A percentile compares a stretch with the other conserved stretches of the same genome.
Conservation (phyloP, 2,329 filamentous ascomycete species). For the Fusarium sp. region DNA sequence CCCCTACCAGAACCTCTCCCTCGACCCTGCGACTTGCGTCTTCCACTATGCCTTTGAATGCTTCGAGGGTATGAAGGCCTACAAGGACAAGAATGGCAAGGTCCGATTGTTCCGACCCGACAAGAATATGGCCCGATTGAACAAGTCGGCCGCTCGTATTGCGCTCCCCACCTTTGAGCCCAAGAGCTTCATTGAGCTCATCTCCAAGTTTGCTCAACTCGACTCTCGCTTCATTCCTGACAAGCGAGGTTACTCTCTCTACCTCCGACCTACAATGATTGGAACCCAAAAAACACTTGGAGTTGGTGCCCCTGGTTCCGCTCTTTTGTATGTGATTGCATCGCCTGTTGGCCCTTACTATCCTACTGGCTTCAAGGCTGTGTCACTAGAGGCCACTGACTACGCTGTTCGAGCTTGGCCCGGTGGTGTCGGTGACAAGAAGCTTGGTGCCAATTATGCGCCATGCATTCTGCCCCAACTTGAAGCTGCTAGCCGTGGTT, state of each 20-base stretch:
- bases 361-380: constrained; percentile 97
- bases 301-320: constrained; percentile 90
- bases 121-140: constrained; percentile 95
- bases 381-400: constrained; percentile 94
- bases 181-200: constrained; percentile 80
- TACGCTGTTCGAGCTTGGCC: constrained; percentile 98
- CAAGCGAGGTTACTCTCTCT: constrained; percentile 90
- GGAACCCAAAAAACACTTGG: constrained; percentile 95
- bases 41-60: constrained; percentile 99
- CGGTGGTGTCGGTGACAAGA: constrained; percentile 97
- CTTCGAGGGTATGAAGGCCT: constrained; percentile 99
- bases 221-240: constrained; percentile 92
- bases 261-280: constrained; percentile 96
- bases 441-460: constrained; percentile 99
- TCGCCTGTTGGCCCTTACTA: constrained; percentile 98
- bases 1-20: constrained; percentile 96
- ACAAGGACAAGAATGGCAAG: constrained; percentile 84
- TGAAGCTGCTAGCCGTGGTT: constrained; percentile 88
- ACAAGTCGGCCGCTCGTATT: constrained; percentile 91
- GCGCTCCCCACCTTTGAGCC: constrained; percentile 88
- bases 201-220: constrained; percentile 81
- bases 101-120: constrained; percentile 93
- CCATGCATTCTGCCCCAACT: constrained; percentile 97
- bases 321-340: constrained; percentile 93
- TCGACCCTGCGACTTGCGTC: constrained; percentile 95